Evolutionary conservation across 2,329 filamentous ascomycete genomes (phyloP), one percentile per base, ranked within the genome.

Genomic region (Bipolaris victoriae): DNA sequence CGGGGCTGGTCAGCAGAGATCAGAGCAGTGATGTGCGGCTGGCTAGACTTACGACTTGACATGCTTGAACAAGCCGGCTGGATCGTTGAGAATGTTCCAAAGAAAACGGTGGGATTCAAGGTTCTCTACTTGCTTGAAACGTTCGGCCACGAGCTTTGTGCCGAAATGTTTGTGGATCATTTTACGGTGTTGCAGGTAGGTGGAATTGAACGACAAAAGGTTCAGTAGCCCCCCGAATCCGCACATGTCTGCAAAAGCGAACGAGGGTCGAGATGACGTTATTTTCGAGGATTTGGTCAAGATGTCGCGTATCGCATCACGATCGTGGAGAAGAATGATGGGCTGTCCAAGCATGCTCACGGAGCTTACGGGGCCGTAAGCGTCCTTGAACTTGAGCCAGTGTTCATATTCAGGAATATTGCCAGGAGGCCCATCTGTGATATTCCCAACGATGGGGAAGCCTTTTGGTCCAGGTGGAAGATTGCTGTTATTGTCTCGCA

Each of bases 391-490:
- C 35, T 78, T 70, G 0, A 77, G 54, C 79, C 78, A 82, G 46
- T 81, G 78, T 7, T 73, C 55, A 61, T 69, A 79, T 46, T 81
- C 78, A 6, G 68, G 73, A 9, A 57, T 53, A 1, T 70, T 74
- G 4, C 66, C 40, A 0, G 74, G 64, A 1, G 83, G 83, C 10
- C 85, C 68, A 58, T 84, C 82, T 1, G 61, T 58, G 7, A 84
- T 55, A 60, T 84, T 85, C 1, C 83, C 83, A 1, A 85, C 13
- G 0, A 85, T 3, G 0, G 81, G 81, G 6, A 80, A 63, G 0
- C 75, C 75, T 37, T 73, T 81, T 0, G 83, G 83, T 0, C 83
- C 83, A 2, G 83, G 83, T 1, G 82, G 83, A 10, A 43, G 39
- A 7, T 15, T 24, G 22, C 3, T 4, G 11, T 1, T 13, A 10